Evolutionary conservation across 192 early-diverging fungal species (phyloP).

Genomic region (Funneliformis mosseae): DNA sequence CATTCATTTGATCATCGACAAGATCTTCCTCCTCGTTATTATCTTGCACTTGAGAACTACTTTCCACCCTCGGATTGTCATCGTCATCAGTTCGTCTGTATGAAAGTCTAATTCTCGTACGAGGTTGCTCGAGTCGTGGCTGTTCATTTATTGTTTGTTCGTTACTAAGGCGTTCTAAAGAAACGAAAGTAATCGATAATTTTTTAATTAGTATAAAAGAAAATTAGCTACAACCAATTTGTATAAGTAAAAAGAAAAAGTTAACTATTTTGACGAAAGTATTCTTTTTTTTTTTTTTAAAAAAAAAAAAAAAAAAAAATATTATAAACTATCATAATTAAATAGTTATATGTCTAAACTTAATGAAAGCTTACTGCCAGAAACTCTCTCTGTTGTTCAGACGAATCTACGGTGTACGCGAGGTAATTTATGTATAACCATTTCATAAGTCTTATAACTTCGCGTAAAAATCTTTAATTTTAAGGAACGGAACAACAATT

Average conservation of each 20-base stretch:
- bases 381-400: no score
- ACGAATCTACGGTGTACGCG: neutral
- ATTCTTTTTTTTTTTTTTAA: no score
- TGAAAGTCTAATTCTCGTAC: neutral
- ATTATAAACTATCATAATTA: no score
- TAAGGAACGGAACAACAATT: neutral
- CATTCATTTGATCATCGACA: neutral
- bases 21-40: neutral
- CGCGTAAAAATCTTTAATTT: neutral
- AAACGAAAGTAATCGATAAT: no score
- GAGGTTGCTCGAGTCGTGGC: neutral
- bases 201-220: no score
- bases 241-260: no score
- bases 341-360: no score
- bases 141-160: neutral
- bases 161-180: neutral
- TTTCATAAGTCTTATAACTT: neutral
- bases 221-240: no score
- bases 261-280: no score
- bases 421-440: neutral
- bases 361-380: no score
- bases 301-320: no score
- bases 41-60: neutral
- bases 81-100: neutral
- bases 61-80: neutral